phyloP scores from a whole-genome alignment of 2,329 filamentous ascomycete species.

The Endocalyx cinctus region DNA sequence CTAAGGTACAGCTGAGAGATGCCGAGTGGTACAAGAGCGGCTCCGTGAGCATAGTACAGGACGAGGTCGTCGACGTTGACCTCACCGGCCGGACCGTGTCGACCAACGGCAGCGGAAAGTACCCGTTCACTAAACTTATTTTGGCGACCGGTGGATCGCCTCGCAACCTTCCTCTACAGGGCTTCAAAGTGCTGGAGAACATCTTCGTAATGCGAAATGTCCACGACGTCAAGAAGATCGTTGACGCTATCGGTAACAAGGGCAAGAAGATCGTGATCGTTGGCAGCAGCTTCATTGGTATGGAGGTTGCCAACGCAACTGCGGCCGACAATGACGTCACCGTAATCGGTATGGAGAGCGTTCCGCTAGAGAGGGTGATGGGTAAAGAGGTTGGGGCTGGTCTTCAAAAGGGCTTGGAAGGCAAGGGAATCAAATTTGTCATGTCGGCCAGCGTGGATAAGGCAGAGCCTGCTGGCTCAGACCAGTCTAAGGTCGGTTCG shows the following conservation, averaged over 20 bases:
- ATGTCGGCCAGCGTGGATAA: conserved; percentile 78
- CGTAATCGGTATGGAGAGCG: conserved; percentile 82
- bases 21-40: conserved; percentile 70
- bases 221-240: conserved; percentile 73
- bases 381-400: conserved; percentile 76
- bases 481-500: conserved; percentile 70
- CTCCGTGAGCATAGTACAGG: conserved; percentile 52
- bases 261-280: conserved; percentile 90
- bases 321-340: conserved; percentile 76
- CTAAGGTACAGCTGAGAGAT: conserved; percentile 73
- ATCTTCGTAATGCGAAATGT: conserved; percentile 80
- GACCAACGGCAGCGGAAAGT: conserved; percentile 69
- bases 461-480: conserved; percentile 64
- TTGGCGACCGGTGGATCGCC: conserved; percentile 83
- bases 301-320: conserved; percentile 90
- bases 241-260: conserved; percentile 73
- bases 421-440: conserved; percentile 84
- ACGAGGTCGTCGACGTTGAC: conserved; percentile 69
- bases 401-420: conserved; percentile 74
- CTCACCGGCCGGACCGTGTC: conserved; percentile 68
- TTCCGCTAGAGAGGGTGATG: conserved; percentile 81
- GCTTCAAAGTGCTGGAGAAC: conserved; percentile 81
- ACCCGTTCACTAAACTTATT: conserved; percentile 81
- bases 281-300: conserved; percentile 93
- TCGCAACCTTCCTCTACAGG: conserved; percentile 69